These are phyloP conservation scores for Colletotrichum camelliae DNA, from an alignment of 2,329 filamentous ascomycete species.

Conservation along the genomic window DNA sequence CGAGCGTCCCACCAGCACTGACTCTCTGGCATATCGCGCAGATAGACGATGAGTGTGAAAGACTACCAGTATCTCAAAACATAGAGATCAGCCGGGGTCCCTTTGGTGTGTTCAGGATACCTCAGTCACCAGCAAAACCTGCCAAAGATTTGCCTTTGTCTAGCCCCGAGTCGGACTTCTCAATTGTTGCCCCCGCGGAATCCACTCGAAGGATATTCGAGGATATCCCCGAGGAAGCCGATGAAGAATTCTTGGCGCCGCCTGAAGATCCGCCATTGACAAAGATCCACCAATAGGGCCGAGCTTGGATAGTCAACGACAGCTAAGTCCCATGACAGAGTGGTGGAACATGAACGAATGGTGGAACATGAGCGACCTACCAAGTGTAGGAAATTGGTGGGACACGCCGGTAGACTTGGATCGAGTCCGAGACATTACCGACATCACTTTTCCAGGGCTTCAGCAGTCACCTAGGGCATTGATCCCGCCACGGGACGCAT, in stretches of 20 bases:
- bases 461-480: neutral
- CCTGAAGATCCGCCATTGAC: neutral
- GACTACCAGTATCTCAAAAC: neutral
- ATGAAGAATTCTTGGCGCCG: neutral
- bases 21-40: constrained; percentile 22
- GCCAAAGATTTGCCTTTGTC: neutral
- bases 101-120: constrained; percentile 14
- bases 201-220: neutral
- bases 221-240: neutral
- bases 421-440: neutral
- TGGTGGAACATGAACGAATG: neutral
- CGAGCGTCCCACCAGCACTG: constrained; percentile 28
- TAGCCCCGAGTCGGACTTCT: neutral
- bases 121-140: neutral
- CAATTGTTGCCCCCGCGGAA: neutral
- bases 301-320: neutral
- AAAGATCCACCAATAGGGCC: neutral
- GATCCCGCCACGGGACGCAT: neutral
- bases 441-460: neutral
- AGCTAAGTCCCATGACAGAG: neutral
- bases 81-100: constrained; percentile 12
- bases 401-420: neutral
- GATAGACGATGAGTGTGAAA: constrained; percentile 35
- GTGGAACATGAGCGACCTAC: constrained; percentile 1
- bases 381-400: neutral